A percentile compares a stretch with the other conserved stretches of the same genome.
Evolutionary conservation across 1,284 basidiomycete genomes (phyloP).

Genomic region (Microbotryum intermedium): DNA sequence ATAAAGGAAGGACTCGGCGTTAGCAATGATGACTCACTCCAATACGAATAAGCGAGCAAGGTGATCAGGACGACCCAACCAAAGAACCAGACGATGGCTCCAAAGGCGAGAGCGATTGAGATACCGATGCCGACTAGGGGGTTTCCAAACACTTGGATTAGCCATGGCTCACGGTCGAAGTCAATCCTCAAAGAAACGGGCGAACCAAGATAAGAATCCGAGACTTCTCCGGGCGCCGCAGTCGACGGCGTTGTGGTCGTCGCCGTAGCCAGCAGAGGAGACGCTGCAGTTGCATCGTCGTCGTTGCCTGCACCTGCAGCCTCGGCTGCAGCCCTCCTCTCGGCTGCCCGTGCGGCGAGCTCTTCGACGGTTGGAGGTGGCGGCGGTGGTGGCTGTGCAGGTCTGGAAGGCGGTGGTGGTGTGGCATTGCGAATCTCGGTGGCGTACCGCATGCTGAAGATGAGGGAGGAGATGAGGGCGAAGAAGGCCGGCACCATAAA

Average conservation of each 20-base stretch:
- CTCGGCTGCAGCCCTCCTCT: background rate
- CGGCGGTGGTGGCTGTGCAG: conserved; percentile 3
- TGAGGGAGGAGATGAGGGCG: conserved; percentile 30
- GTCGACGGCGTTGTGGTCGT: too few species aligned
- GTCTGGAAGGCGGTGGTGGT: background rate
- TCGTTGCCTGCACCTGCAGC: background rate
- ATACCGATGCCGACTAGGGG: conserved; percentile 3
- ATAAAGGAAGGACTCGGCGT: too few species aligned
- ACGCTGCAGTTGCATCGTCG: background rate
- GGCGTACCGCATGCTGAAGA: conserved; percentile 35
- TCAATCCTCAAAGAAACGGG: background rate
- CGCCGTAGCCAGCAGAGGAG: too few species aligned
- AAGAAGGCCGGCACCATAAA: conserved; percentile 33
- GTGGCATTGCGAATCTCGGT: conserved; percentile 31
- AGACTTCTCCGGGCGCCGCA: background rate
- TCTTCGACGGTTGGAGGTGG: conserved; percentile 6
- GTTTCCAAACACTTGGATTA: too few species aligned
- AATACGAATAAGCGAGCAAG: conserved; percentile 30
- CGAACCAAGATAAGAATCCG: conserved; percentile 1
- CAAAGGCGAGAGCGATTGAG: background rate
- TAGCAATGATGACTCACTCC: conserved; percentile 24
- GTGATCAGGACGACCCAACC: conserved; percentile 31
- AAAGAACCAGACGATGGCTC: conserved; percentile 18
- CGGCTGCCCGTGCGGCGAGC: conserved; percentile 1
- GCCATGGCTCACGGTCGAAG: background rate